Percentiles rank a stretch among this genome's conserved stretches.
Conservation (phyloP, 495 filamentous ascomycete species). For the Parachaetomium inaequale region DNA sequence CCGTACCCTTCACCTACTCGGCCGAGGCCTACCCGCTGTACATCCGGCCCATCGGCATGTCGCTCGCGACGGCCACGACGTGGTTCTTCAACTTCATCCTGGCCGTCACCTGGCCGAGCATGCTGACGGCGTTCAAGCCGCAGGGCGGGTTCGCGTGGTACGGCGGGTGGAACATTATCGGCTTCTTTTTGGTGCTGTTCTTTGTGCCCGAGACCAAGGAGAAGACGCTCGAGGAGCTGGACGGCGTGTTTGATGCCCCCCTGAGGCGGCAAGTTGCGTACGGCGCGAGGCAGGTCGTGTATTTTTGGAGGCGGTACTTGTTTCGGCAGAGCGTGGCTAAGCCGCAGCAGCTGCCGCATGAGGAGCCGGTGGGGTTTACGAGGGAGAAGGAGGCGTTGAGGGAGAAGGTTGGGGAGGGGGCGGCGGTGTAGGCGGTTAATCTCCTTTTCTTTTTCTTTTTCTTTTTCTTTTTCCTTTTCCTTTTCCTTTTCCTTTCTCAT, state of each 20-base stretch:
- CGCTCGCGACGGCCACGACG: constrained; percentile 62
- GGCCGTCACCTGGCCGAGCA: constrained; percentile 61
- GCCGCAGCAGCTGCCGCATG: constrained; percentile 62
- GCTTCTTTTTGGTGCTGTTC: constrained; percentile 63
- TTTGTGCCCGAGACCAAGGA: constrained; percentile 67
- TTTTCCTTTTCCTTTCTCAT: neutral
- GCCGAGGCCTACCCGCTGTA: constrained; percentile 75
- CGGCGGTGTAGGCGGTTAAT: neutral
- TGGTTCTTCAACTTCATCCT: constrained; percentile 61
- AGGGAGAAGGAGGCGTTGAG: constrained; percentile 15
- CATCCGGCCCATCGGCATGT: constrained; percentile 73
- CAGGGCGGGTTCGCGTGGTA: constrained; percentile 62
- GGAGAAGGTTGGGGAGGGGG: neutral
- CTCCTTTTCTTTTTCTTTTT: neutral
- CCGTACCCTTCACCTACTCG: constrained; percentile 77
- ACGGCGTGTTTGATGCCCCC: constrained; percentile 76
- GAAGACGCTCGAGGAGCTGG: constrained; percentile 69
- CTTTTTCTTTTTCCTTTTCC: neutral
- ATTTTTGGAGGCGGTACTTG: constrained; percentile 65
- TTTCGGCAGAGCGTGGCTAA: constrained; percentile 51
- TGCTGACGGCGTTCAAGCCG: constrained; percentile 51
- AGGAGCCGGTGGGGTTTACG: constrained; percentile 58
- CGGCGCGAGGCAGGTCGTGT: constrained; percentile 60
- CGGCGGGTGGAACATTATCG: constrained; percentile 59
- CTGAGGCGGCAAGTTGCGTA: constrained; percentile 59